These are phyloP conservation scores for Fusarium tuaranense DNA, from an alignment of 2,329 filamentous ascomycete species.

Conservation along the genomic window DNA sequence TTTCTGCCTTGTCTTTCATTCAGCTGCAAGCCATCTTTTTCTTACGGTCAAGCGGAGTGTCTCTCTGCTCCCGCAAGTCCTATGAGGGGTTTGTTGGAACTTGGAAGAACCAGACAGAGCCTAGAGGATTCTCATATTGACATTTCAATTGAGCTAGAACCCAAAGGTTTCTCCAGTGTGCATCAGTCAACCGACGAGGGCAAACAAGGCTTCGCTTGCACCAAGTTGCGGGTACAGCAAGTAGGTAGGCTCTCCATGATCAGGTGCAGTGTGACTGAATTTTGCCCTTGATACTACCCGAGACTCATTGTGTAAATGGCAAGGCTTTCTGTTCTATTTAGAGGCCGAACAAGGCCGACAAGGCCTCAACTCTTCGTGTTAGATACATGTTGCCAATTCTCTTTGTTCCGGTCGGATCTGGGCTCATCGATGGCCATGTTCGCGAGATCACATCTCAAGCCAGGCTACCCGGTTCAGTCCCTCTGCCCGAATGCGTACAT, in stretches of 20 bases:
- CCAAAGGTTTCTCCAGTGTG: not conserved
- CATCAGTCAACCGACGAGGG: not conserved
- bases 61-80: not conserved
- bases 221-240: not conserved
- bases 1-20: not conserved
- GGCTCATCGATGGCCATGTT: not conserved
- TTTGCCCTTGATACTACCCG: not conserved
- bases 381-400: not conserved
- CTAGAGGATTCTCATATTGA: not conserved
- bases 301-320: not conserved
- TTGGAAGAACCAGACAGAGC: not conserved
- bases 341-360: too few relatives aligned
- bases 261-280: not conserved
- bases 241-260: not conserved
- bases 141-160: not conserved
- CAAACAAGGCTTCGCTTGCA: not conserved
- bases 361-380: not conserved
- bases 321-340: not conserved
- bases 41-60: not conserved
- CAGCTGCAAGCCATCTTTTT: conserved; percentile 1
- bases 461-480: not conserved
- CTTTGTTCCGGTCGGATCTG: not conserved
- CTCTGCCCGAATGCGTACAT: not conserved
- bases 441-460: not conserved
- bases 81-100: not conserved